Conservation (phyloP, 164 flowering plant genomes). For the Stephania japonica region DNA sequence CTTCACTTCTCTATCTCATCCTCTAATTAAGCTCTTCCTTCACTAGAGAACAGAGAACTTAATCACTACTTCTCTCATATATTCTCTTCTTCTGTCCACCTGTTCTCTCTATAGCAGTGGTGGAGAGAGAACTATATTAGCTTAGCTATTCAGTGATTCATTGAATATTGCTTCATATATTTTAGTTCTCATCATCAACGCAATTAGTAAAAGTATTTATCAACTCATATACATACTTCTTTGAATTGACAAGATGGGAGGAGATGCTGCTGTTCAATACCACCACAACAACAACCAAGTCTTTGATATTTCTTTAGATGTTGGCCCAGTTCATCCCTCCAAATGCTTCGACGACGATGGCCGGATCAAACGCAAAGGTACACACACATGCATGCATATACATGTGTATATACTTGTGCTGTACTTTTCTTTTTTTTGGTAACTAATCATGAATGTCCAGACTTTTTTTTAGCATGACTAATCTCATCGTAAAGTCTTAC, state of each 20-base stretch:
- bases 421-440: too few species aligned
- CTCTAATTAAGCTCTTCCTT: neutral
- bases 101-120: too few species aligned
- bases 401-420: neutral
- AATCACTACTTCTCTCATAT: too few species aligned
- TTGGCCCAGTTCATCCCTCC: neutral
- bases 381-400: neutral
- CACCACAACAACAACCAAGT: constrained; percentile 1
- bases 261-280: neutral
- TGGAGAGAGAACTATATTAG: too few species aligned
- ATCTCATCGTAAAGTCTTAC: too few species aligned
- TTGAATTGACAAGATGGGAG: constrained; percentile 1
- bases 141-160: too few species aligned
- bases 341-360: constrained; percentile 16
- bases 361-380: constrained; percentile 6
- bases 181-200: neutral
- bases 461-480: too few species aligned
- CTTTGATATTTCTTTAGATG: neutral
- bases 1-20: neutral
- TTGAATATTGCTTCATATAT: too few species aligned
- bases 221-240: neutral
- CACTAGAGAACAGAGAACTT: too few species aligned
- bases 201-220: neutral
- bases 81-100: neutral
- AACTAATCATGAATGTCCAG: too few species aligned